Evolutionary conservation across 2,329 filamentous ascomycete genomes (phyloP).

Genomic region (Monosporascus sp.): DNA sequence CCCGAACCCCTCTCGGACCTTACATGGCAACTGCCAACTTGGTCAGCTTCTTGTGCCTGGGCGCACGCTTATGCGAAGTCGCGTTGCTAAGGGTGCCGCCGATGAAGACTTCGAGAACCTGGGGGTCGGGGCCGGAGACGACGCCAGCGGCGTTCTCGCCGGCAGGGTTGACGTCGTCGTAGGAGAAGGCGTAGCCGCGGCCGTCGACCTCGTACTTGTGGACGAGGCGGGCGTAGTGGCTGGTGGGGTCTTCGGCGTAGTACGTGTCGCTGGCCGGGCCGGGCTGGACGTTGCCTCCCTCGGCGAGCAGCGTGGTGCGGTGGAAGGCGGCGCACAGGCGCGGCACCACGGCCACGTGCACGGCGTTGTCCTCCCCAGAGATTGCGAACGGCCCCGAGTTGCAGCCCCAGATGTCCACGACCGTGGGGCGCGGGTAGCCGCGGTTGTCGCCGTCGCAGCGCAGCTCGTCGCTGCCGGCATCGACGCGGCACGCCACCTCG

Average conservation of each 20-base stretch:
- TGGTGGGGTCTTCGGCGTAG: slow-evolving; percentile 39
- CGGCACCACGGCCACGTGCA: slow-evolving; percentile 38
- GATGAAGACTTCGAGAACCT: slow-evolving; percentile 39
- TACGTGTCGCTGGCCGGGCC: slow-evolving; percentile 31
- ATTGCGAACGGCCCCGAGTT: slow-evolving; percentile 41
- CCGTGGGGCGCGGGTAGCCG: slow-evolving; percentile 36
- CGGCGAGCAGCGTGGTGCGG: slow-evolving; percentile 39
- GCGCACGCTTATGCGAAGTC: background rate
- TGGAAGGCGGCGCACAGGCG: slow-evolving; percentile 46
- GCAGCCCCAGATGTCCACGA: slow-evolving; percentile 45
- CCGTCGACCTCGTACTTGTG: slow-evolving; percentile 55
- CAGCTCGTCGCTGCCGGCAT: slow-evolving; percentile 28
- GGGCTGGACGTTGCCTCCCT: slow-evolving; percentile 43
- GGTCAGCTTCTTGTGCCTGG: background rate
- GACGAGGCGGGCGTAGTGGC: slow-evolving; percentile 55
- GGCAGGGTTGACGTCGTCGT: slow-evolving; percentile 60
- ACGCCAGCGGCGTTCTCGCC: slow-evolving; percentile 50
- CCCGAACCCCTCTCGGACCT: background rate
- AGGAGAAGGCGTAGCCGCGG: slow-evolving; percentile 60
- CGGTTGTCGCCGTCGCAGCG: slow-evolving; percentile 37
- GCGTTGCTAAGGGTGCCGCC: slow-evolving; percentile 29
- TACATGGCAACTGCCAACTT: background rate
- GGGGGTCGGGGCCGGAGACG: slow-evolving; percentile 40
- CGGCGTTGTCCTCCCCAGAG: slow-evolving; percentile 29
- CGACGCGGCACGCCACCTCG: slow-evolving; percentile 33